Evolutionary conservation across 2,329 filamentous ascomycete species (phyloP).

Genomic region (Calycina marina): DNA sequence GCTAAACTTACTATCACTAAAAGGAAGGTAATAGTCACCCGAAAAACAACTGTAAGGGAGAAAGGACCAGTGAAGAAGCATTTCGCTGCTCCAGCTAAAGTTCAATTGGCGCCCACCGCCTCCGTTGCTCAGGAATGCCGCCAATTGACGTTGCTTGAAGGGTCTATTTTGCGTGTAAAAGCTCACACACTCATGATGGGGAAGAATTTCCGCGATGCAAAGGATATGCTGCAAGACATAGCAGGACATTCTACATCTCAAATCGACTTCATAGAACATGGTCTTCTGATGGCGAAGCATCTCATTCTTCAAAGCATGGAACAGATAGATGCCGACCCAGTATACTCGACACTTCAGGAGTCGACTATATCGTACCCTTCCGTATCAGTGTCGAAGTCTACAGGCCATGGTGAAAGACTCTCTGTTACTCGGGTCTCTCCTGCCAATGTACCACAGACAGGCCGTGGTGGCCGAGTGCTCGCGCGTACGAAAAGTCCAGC

Average conservation of each 20-base stretch:
- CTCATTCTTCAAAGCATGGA: slow-evolving; percentile 55
- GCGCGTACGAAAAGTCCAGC: slow-evolving; percentile 12
- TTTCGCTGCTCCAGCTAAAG: slow-evolving; percentile 15
- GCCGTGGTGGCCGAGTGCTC: slow-evolving; percentile 7
- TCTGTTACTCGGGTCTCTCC: slow-evolving; percentile 12
- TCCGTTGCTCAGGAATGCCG: slow-evolving; percentile 21
- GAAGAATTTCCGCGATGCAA: slow-evolving; percentile 41
- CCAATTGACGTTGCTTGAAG: slow-evolving; percentile 28
- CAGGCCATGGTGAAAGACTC: slow-evolving; percentile 12
- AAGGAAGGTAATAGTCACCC: slow-evolving; percentile 16
- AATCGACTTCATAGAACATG: slow-evolving; percentile 31
- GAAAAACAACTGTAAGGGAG: slow-evolving; percentile 10
- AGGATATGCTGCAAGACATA: slow-evolving; percentile 37
- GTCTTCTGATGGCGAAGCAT: slow-evolving; percentile 51
- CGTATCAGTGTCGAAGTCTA: slow-evolving; percentile 25
- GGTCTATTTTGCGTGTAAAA: slow-evolving; percentile 34
- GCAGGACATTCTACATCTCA: slow-evolving; percentile 28
- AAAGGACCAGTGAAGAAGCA: slow-evolving; percentile 21
- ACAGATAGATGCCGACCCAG: slow-evolving; percentile 63
- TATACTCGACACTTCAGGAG: slow-evolving; percentile 81
- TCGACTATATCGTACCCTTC: slow-evolving; percentile 82
- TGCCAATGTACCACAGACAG: slow-evolving; percentile 9
- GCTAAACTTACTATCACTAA: slow-evolving; percentile 20
- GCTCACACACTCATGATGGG: slow-evolving; percentile 30
- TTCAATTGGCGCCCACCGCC: slow-evolving; percentile 7